Evolutionary conservation across 768 basidiomycete species (phyloP).

Genomic region (Sutorius australiensis): DNA sequence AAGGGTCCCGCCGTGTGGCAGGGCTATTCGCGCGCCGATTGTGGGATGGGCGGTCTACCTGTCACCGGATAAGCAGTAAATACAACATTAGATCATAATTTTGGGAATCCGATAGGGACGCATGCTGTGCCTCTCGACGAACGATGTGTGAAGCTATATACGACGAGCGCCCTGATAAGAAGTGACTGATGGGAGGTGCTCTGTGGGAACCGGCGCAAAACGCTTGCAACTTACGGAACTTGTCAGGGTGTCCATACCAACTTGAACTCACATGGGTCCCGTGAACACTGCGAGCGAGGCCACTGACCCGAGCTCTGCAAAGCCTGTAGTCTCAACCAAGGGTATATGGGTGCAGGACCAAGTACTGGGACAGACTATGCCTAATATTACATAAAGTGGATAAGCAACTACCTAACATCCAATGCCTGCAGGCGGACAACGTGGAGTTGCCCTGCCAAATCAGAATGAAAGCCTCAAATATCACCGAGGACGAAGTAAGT

Average conservation of each 20-base stretch:
- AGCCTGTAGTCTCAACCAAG: too few relatives aligned
- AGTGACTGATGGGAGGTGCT: constrained; percentile 47
- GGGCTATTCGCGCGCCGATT: constrained; percentile 1
- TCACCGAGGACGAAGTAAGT: constrained; percentile 20
- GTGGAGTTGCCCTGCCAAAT: constrained; percentile 51
- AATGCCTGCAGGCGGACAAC: constrained; percentile 78
- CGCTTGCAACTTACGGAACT: constrained; percentile 12
- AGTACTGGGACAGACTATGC: too few relatives aligned
- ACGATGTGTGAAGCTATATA: constrained; percentile 34
- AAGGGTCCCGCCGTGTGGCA: background rate
- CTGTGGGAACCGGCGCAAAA: constrained; percentile 28
- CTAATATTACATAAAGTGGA: constrained; percentile 49
- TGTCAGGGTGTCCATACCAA: background rate
- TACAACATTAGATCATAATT: constrained; percentile 21
- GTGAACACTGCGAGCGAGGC: background rate
- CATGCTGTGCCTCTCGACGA: constrained; percentile 23
- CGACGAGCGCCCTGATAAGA: constrained; percentile 43
- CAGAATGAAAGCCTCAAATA: constrained; percentile 36
- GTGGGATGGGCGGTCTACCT: constrained; percentile 20
- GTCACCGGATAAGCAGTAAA: constrained; percentile 21
- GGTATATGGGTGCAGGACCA: too few relatives aligned
- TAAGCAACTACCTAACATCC: constrained; percentile 37
- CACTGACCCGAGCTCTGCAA: background rate
- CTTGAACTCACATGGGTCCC: background rate
- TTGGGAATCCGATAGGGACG: constrained; percentile 32